Evolutionary conservation across 2,329 filamentous ascomycete species (phyloP), one percentile per base, ranked within the genome.

Genomic region (Aspergillaceae sp.): DNA sequence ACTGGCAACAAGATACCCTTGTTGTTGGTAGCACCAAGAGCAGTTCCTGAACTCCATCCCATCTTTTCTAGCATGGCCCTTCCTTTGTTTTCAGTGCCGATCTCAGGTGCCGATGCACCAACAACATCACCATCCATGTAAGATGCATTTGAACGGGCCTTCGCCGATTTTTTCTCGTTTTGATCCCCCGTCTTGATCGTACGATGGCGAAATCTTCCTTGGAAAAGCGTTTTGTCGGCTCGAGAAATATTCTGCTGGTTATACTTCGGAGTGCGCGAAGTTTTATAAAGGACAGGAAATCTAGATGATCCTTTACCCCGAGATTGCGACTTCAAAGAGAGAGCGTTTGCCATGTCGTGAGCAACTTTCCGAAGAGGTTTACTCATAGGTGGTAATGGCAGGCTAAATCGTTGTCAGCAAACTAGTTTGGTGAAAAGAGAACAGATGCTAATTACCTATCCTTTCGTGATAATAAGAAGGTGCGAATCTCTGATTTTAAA

Each of bases 21-120:
- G 64, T 94, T 95, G 52, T 94, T 82, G 1, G 74, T 62, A 7
- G 86, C 80, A 44, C 92, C 92, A 1, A 98, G 75, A 1, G 86
- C 86, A 60, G 84, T 94, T 4, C 92, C 92, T 44, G 77, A 84
- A 50, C 79, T 86, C 90, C 92, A 98, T 3, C 92, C 92, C 92
- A 97, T 97, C 69, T 92, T 97, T 70, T 94, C 88, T 52, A 98
- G 70, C 81, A 98, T 86, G 3, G 82, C 80, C 43, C 88, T 79
- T 7, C 92, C 92, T 54, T 81, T 87, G 63, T 95, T 97, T 44
- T 85, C 86, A 4, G 74, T 73, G 1, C 87, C 86, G 30, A 98
- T 75, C 63, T 95, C 90, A 7, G 89, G 86, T 1, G 91, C 90
- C 41, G 82, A 80, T 1, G 79, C 87, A 41, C 91, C 92, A 2